Percentiles rank a stretch among this genome's conserved stretches.
Conservation (phyloP, 495 filamentous ascomycete species). For the Halenospora varia region DNA sequence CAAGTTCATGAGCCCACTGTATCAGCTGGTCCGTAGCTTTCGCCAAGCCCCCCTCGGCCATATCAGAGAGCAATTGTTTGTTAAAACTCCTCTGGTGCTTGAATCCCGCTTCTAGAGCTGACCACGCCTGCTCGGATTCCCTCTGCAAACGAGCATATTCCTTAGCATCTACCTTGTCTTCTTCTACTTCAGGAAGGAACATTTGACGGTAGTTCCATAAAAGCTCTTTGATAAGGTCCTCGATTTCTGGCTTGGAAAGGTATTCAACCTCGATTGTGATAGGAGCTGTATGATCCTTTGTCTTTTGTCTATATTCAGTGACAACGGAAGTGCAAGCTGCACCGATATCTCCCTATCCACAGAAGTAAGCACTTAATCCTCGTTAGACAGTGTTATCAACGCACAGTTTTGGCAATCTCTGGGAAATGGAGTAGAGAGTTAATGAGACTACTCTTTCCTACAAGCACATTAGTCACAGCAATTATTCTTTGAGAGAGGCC, state of each 20-base stretch:
- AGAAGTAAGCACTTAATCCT: neutral
- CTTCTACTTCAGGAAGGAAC: constrained; percentile 19
- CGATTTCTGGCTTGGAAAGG: constrained; percentile 19
- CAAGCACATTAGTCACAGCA: neutral
- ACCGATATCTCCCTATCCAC: constrained; percentile 20
- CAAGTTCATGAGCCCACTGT: constrained; percentile 20
- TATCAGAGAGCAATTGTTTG: constrained; percentile 16
- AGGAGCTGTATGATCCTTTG: constrained; percentile 15
- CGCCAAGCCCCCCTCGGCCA: constrained; percentile 17
- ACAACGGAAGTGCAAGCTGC: constrained; percentile 25
- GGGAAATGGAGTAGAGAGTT: constrained; percentile 27
- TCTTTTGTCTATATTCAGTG: constrained; percentile 27
- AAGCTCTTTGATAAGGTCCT: constrained; percentile 24
- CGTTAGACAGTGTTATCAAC: constrained; percentile 2
- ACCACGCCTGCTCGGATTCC: constrained; percentile 23
- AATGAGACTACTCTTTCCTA: constrained; percentile 28
- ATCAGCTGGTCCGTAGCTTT: constrained; percentile 14
- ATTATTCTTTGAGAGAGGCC: neutral
- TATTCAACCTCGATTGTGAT: constrained; percentile 27
- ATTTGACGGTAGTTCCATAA: constrained; percentile 26
- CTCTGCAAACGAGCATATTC: constrained; percentile 17
- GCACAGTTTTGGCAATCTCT: constrained; percentile 24
- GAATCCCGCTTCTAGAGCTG: constrained; percentile 24
- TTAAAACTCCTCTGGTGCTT: constrained; percentile 16
- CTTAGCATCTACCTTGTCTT: constrained; percentile 6